A percentile compares a stretch with the other conserved stretches of the same genome.
Evolutionary conservation across 2,329 filamentous ascomycete species (phyloP).

Genomic region (Aspergillus candidus): DNA sequence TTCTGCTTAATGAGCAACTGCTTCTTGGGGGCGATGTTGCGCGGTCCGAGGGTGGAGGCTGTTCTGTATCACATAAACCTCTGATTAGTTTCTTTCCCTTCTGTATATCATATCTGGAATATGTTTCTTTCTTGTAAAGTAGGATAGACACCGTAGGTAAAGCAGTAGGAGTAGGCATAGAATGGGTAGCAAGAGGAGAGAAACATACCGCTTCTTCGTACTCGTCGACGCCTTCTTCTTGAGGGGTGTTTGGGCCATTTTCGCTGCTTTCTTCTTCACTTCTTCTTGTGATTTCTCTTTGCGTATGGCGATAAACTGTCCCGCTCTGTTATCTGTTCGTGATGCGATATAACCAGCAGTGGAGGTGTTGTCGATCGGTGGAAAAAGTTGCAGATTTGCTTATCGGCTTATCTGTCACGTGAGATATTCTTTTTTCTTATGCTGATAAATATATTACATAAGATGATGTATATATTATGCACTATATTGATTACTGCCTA

Average conservation of each 20-base stretch:
- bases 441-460: not conserved
- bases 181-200: not conserved
- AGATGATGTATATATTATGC: too few species aligned
- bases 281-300: not conserved
- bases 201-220: conserved; percentile 33
- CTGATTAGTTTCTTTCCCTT: not conserved
- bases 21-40: conserved; percentile 63
- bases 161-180: not conserved
- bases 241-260: conserved; percentile 26
- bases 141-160: too few species aligned
- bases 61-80: conserved; percentile 10
- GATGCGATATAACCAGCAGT: too few species aligned
- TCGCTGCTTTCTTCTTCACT: not conserved
- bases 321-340: not conserved
- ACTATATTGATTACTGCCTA: too few species aligned
- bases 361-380: conserved; percentile 2
- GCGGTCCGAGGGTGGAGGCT: conserved; percentile 50
- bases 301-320: not conserved
- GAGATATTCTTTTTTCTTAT: not conserved
- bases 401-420: conserved; percentile 20
- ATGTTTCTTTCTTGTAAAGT: too few species aligned
- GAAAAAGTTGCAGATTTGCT: conserved; percentile 10
- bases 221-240: conserved; percentile 39
- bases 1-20: conserved; percentile 53
- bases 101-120: not conserved